Evolutionary conservation across 768 basidiomycete genomes (phyloP).

Genomic region (Pilatotrama ljubarskyi): DNA sequence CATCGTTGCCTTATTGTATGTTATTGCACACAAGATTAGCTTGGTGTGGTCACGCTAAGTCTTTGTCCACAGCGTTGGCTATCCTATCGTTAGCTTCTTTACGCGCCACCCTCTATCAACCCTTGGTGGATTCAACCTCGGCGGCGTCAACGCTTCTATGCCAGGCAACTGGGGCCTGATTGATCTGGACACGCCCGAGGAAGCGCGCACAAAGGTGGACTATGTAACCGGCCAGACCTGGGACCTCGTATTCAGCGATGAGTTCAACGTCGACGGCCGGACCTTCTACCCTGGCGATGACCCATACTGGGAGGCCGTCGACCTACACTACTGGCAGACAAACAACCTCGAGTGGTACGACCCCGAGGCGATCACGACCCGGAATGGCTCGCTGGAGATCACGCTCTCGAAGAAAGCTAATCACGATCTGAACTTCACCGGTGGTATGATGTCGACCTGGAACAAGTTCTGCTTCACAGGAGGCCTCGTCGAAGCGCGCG

Average conservation of each 20-base stretch:
- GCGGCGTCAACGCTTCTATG: slow-evolving; percentile 48
- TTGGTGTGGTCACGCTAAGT: neutral
- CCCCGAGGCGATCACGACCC: slow-evolving; percentile 58
- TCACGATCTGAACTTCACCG: slow-evolving; percentile 39
- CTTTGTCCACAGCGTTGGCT: slow-evolving; percentile 38
- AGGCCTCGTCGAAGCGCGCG: slow-evolving; percentile 67
- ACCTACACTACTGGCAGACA: slow-evolving; percentile 47
- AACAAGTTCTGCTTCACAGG: slow-evolving; percentile 92
- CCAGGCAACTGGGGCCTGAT: slow-evolving; percentile 66
- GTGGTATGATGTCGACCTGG: slow-evolving; percentile 53
- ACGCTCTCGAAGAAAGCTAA: slow-evolving; percentile 62
- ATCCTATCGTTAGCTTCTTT: slow-evolving; percentile 42
- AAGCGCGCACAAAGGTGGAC: slow-evolving; percentile 53
- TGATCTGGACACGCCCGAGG: slow-evolving; percentile 58
- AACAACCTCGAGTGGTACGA: slow-evolving; percentile 82
- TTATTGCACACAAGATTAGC: slow-evolving; percentile 32
- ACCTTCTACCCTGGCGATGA: slow-evolving; percentile 80
- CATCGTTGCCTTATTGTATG: slow-evolving; percentile 45
- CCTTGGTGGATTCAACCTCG: slow-evolving; percentile 44
- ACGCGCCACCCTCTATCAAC: slow-evolving; percentile 29
- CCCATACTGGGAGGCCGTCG: slow-evolving; percentile 52
- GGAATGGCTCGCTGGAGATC: slow-evolving; percentile 42
- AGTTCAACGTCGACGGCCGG: slow-evolving; percentile 80
- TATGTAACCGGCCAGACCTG: slow-evolving; percentile 61
- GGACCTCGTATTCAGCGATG: slow-evolving; percentile 85